A percentile compares a stretch with the other conserved stretches of the same genome.
Evolutionary conservation across 2,329 filamentous ascomycete genomes (phyloP).

Genomic region (Hymenoscyphus repandus): DNA sequence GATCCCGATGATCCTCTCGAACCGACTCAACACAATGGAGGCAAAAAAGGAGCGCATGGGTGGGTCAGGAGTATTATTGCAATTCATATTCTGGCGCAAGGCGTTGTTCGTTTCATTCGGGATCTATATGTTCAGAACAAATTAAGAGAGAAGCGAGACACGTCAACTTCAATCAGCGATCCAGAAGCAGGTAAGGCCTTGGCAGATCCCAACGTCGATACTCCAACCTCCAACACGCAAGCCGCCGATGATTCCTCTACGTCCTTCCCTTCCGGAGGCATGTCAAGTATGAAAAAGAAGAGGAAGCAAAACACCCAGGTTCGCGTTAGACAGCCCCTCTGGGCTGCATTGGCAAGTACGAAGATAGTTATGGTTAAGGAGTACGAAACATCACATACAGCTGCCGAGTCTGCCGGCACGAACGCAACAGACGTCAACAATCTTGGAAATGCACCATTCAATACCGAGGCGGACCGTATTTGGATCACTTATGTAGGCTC

Average conservation of each 20-base stretch:
- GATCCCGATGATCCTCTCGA: conserved; percentile 44
- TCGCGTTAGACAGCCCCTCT: conserved; percentile 83
- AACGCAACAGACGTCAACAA: conserved; percentile 74
- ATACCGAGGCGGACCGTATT: conserved; percentile 64
- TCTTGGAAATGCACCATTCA: conserved; percentile 69
- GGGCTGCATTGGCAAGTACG: conserved; percentile 90
- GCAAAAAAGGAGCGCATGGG: conserved; percentile 54
- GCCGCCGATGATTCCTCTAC: conserved; percentile 21
- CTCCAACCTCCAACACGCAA: conserved; percentile 18
- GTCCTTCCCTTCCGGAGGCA: conserved; percentile 17
- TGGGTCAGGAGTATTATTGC: conserved; percentile 66
- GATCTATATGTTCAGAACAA: conserved; percentile 56
- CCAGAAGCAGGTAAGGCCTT: conserved; percentile 55
- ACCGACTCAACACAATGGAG: conserved; percentile 38
- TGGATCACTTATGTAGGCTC: conserved; percentile 78
- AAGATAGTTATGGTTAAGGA: conserved; percentile 96
- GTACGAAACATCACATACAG: conserved; percentile 74
- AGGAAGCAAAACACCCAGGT: conserved; percentile 89
- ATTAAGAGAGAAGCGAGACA: conserved; percentile 48
- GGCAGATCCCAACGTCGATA: conserved; percentile 48
- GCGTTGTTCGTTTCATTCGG: conserved; percentile 64
- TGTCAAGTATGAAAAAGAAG: conserved; percentile 67
- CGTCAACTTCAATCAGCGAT: conserved; percentile 46
- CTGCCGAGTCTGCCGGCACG: conserved; percentile 67
- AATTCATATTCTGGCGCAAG: conserved; percentile 71